phyloP scores from a whole-genome alignment of 331 rosid species.

The Malus hybrid region DNA sequence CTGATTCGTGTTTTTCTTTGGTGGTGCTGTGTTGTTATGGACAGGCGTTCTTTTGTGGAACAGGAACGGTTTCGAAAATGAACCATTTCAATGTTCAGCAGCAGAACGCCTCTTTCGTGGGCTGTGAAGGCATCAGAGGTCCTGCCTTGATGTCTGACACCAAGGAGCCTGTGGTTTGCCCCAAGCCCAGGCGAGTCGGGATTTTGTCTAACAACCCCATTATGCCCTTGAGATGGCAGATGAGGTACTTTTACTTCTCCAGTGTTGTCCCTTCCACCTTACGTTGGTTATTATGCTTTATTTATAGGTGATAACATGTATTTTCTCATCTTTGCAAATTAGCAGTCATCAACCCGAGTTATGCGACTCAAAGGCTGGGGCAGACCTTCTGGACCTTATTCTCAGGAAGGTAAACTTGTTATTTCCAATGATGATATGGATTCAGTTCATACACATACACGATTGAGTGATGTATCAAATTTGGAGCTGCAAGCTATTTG shows the following conservation, averaged over 20 bases:
- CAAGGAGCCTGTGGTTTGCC: conserved; percentile 61
- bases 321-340: background rate
- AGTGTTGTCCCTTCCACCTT: background rate
- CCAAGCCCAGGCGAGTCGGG: conserved; percentile 74
- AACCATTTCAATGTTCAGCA: conserved; percentile 48
- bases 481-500: background rate
- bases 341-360: conserved; percentile 47
- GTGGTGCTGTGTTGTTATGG: background rate
- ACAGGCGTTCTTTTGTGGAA: conserved; percentile 62
- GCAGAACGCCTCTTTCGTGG: conserved; percentile 62
- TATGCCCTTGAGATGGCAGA: conserved; percentile 56
- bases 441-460: background rate
- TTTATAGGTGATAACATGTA: background rate
- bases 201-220: conserved; percentile 35
- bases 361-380: conserved; percentile 70
- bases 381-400: conserved; percentile 70
- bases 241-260: conserved; percentile 27
- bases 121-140: conserved; percentile 56
- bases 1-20: conserved; percentile 2
- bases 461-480: background rate
- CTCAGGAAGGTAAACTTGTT: conserved; percentile 45
- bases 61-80: conserved; percentile 37
- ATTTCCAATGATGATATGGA: background rate
- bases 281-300: conserved; percentile 1
- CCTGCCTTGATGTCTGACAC: conserved; percentile 35